Evolutionary conservation across 495 filamentous ascomycete species (phyloP).

Genomic region (Parmelia sp.): DNA sequence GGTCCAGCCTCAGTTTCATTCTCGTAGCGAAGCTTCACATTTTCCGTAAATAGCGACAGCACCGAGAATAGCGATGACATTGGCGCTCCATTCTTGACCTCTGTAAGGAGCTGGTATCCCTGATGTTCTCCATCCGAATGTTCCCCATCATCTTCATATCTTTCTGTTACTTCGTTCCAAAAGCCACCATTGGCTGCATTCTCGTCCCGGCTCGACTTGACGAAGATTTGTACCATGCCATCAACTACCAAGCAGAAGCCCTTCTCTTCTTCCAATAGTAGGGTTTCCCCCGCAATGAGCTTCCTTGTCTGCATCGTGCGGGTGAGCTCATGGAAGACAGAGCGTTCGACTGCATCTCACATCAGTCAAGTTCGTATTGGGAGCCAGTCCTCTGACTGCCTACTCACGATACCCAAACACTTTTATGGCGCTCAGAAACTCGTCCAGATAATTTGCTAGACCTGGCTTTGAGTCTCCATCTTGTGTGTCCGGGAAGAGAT

Average conservation of each 20-base stretch:
- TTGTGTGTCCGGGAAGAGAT: constrained; percentile 87
- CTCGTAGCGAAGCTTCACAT: constrained; percentile 67
- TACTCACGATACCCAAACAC: constrained; percentile 77
- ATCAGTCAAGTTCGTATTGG: constrained; percentile 8
- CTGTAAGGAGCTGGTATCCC: constrained; percentile 88
- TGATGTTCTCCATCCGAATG: constrained; percentile 54
- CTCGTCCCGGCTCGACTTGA: constrained; percentile 71
- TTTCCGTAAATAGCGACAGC: constrained; percentile 91
- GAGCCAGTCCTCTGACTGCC: neutral
- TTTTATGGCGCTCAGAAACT: constrained; percentile 98
- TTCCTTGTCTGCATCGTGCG: constrained; percentile 97
- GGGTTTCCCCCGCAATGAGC: constrained; percentile 88
- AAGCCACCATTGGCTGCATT: constrained; percentile 32
- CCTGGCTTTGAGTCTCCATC: constrained; percentile 87
- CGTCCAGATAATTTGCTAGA: constrained; percentile 89
- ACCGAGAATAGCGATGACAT: constrained; percentile 99
- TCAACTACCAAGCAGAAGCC: constrained; percentile 97
- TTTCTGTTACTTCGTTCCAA: constrained; percentile 29
- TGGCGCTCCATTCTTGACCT: constrained; percentile 95
- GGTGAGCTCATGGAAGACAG: constrained; percentile 95
- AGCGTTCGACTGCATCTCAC: constrained; percentile 58
- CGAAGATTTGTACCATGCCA: constrained; percentile 95
- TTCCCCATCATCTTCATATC: constrained; percentile 64
- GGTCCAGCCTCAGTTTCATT: constrained; percentile 51
- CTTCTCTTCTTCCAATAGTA: constrained; percentile 94